These are phyloP conservation scores for Lactuca sativa DNA, from an alignment of 129 eudicot genomes.

Conservation along the genomic window DNA sequence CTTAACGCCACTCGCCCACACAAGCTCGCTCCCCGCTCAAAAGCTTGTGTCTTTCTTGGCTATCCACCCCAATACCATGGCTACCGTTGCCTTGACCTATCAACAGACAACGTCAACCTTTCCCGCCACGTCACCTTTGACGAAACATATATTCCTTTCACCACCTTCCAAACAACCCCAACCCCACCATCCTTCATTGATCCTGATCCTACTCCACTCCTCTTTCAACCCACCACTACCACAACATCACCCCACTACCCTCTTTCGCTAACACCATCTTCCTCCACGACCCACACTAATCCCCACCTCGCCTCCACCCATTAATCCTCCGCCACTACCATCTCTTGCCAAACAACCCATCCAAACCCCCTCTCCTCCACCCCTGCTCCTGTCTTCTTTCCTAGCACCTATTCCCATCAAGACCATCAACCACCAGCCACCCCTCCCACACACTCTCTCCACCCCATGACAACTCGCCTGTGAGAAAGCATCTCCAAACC, in stretches of 20 bases:
- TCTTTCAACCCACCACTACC: neutral
- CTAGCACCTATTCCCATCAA: too few species aligned
- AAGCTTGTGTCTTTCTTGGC: neutral
- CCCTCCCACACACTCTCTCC: too few species aligned
- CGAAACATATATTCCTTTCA: neutral
- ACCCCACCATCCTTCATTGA: neutral
- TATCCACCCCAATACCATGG: neutral
- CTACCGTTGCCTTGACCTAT: neutral
- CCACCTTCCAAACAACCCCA: too few species aligned
- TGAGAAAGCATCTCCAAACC: too few species aligned
- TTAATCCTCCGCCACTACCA: too few species aligned
- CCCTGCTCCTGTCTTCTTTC: too few species aligned
- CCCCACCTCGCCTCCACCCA: too few species aligned
- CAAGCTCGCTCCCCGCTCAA: neutral
- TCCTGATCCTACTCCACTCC: neutral
- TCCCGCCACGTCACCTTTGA: constrained; percentile 4
- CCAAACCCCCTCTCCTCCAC: too few species aligned
- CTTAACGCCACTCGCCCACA: neutral
- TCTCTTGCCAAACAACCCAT: too few species aligned
- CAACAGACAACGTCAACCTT: neutral
- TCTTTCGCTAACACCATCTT: neutral
- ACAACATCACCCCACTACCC: neutral
- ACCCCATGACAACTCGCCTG: too few species aligned
- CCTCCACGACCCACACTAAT: too few species aligned
- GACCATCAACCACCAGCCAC: too few species aligned